A percentile compares a stretch with the other conserved stretches of the same genome.
Evolutionary conservation across 2,329 filamentous ascomycete genomes (phyloP).

Genomic region (Hypoxylon sp.): DNA sequence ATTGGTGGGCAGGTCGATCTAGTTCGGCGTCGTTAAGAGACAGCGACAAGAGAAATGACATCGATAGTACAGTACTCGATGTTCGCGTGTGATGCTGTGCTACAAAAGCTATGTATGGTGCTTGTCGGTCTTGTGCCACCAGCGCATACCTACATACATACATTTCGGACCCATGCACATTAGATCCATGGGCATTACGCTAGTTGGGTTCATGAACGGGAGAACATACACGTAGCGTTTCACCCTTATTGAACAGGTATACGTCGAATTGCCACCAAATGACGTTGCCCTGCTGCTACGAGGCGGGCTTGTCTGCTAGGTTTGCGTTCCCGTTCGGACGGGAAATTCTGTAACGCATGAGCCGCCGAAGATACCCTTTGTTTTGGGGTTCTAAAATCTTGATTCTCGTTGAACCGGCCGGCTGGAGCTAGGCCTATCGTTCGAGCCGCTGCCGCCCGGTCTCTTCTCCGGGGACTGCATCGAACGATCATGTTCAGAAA

Average conservation of each 20-base stretch:
- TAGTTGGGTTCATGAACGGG: slow-evolving; percentile 26
- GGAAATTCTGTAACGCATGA: slow-evolving; percentile 30
- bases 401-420: slow-evolving; percentile 14
- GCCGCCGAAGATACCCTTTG: slow-evolving; percentile 25
- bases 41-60: too few relatives aligned
- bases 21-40: slow-evolving; percentile 17
- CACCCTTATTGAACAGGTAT: slow-evolving; percentile 11
- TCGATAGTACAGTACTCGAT: slow-evolving; percentile 16
- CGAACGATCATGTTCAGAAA: slow-evolving; percentile 10
- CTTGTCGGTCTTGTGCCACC: slow-evolving; percentile 28
- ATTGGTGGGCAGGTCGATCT: slow-evolving; percentile 22
- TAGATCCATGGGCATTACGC: slow-evolving; percentile 11
- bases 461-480: slow-evolving; percentile 20
- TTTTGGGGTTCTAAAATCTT: slow-evolving; percentile 21
- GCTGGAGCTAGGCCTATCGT: slow-evolving; percentile 14
- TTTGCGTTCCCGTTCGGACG: slow-evolving; percentile 16
- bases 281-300: slow-evolving; percentile 22
- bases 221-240: slow-evolving; percentile 19
- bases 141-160: slow-evolving; percentile 32
- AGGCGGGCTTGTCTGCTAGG: slow-evolving; percentile 4
- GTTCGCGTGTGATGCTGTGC: slow-evolving; percentile 37
- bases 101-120: slow-evolving; percentile 26
- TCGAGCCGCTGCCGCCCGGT: slow-evolving; percentile 18
- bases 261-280: slow-evolving; percentile 28
- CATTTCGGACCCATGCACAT: slow-evolving; percentile 31